Conservation (phyloP, 1,284 basidiomycete species). For the Cronartium quercuum region DNA sequence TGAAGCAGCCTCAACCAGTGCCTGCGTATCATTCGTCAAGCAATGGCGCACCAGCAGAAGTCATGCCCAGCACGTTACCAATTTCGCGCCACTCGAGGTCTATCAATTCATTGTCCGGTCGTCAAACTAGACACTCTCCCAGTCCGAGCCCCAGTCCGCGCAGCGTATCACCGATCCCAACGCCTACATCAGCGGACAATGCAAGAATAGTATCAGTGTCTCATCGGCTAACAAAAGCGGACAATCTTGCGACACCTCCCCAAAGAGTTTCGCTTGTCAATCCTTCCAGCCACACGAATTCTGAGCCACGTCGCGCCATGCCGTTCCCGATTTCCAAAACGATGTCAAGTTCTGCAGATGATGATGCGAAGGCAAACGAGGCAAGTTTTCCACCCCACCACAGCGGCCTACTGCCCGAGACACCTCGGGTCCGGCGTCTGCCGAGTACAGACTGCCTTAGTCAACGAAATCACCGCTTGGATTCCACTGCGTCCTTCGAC, state of each 20-base stretch:
- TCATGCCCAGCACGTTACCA: neutral
- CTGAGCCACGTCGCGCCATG: neutral
- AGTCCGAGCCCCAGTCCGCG: neutral
- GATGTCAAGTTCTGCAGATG: neutral
- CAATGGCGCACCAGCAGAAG: neutral
- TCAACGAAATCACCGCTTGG: neutral
- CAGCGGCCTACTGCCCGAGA: neutral
- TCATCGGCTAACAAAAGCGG: neutral
- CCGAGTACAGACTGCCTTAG: constrained; percentile 8
- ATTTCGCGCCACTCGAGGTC: neutral
- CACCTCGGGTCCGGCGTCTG: neutral
- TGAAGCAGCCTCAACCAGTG: neutral
- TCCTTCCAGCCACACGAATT: neutral
- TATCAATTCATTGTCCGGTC: neutral
- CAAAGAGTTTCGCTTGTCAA: neutral
- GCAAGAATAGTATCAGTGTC: neutral
- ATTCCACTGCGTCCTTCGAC: constrained; percentile 16
- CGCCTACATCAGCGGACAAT: neutral
- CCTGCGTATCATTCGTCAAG: neutral
- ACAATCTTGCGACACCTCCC: neutral
- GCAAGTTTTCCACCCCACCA: neutral
- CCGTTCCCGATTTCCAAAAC: neutral
- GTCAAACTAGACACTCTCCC: neutral
- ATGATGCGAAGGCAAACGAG: neutral
- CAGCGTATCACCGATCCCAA: neutral